These are phyloP conservation scores for Juglanconis juglandina DNA, from an alignment of 2,329 filamentous ascomycete genomes.

Conservation along the genomic window DNA sequence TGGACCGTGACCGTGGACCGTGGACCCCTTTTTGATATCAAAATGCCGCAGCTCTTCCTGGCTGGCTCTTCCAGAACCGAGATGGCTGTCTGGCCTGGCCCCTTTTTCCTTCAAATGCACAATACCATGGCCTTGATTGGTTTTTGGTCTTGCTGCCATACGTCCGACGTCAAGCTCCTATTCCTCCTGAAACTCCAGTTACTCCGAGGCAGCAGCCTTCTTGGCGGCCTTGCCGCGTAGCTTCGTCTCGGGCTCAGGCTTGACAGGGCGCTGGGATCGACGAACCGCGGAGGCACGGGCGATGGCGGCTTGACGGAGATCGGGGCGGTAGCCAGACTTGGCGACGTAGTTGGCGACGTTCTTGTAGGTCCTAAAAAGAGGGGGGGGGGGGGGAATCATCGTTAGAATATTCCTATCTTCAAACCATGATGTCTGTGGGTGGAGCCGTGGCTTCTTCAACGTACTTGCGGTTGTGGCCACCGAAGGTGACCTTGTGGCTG, in stretches of 20 bases:
- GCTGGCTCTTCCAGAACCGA: constrained; percentile 2
- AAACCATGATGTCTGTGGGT: not conserved
- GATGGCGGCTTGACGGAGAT: constrained; percentile 75
- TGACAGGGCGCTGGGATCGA: constrained; percentile 72
- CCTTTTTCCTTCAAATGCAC: constrained; percentile 2
- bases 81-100: not conserved
- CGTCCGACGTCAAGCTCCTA: constrained; percentile 11
- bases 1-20: not conserved
- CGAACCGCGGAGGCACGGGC: constrained; percentile 84
- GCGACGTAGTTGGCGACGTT: constrained; percentile 77
- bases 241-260: constrained; percentile 72
- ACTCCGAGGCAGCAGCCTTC: constrained; percentile 59
- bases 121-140: constrained; percentile 5
- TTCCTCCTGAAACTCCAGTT: constrained; percentile 19
- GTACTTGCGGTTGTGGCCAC: constrained; percentile 72
- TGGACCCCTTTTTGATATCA: constrained; percentile 19
- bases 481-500: constrained; percentile 64
- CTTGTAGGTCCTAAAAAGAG: constrained; percentile 71
- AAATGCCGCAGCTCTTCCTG: constrained; percentile 13
- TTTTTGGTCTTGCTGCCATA: not conserved
- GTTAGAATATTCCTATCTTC: not conserved
- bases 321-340: constrained; percentile 80
- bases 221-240: constrained; percentile 74
- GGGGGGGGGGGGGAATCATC: too few relatives aligned
- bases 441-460: constrained; percentile 48